Percentiles rank a stretch among this genome's conserved stretches.
Conservation (phyloP, 495 filamentous ascomycete species). For the Corynascus novoguineensis region DNA sequence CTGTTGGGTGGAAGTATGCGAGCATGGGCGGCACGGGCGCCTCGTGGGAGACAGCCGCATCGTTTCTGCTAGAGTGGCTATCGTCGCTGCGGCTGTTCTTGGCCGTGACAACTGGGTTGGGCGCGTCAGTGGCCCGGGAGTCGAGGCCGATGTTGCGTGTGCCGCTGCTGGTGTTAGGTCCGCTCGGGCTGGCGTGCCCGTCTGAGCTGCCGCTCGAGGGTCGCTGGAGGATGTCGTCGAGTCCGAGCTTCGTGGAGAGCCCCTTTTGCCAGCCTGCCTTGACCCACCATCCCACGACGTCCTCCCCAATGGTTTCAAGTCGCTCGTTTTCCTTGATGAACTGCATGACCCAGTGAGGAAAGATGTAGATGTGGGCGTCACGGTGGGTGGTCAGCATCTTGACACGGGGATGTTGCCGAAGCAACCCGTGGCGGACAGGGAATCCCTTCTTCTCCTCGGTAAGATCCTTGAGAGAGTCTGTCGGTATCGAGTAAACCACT, state of each 20-base stretch:
- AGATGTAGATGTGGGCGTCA: constrained; percentile 88
- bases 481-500: constrained; percentile 70
- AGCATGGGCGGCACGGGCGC: constrained; percentile 65
- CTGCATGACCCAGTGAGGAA: constrained; percentile 87
- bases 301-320: constrained; percentile 83
- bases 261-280: constrained; percentile 87
- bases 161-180: not conserved
- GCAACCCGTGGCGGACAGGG: constrained; percentile 63
- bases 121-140: constrained; percentile 29
- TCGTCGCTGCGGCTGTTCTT: not conserved
- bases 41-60: constrained; percentile 45
- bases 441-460: constrained; percentile 65
- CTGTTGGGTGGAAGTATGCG: constrained; percentile 63
- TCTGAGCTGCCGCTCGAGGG: constrained; percentile 22
- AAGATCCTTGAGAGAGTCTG: constrained; percentile 77
- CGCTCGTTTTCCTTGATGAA: constrained; percentile 69
- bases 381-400: constrained; percentile 73
- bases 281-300: constrained; percentile 90
- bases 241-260: constrained; percentile 66
- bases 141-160: constrained; percentile 14
- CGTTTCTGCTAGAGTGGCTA: constrained; percentile 15
- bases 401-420: constrained; percentile 65
- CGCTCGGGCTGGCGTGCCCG: constrained; percentile 6
- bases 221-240: constrained; percentile 57
- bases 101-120: constrained; percentile 3